Evolutionary conservation across 1,284 basidiomycete species (phyloP), one percentile per base, ranked within the genome.

Genomic region (Trametes sp.): DNA sequence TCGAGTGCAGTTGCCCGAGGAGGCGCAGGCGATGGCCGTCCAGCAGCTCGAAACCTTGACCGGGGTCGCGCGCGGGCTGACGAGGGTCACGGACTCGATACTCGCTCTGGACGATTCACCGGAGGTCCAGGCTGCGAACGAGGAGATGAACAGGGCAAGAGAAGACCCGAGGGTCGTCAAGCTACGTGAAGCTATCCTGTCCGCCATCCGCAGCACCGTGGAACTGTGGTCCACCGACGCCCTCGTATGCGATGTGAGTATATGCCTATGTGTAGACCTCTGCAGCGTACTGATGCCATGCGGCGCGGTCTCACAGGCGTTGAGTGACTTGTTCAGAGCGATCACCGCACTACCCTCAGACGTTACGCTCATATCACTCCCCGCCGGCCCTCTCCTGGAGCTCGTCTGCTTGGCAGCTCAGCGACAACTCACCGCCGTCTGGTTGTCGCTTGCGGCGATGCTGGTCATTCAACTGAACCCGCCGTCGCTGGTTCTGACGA

Each of bases 31-130:
- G 0, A 70, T 86, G 4, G 84, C 84, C 0, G 85, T 92, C 29
- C 80, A 86, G 16, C 90, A 94, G 66, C 82, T 96, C 7, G 88
- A 92, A 69, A 90, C 89, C 0, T 80, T 97, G 19, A 85, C 92
- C 0, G 94, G 94, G 10, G 87, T 94, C 38, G 90, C 93, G 8
- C 92, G 90, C 64, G 95, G 95, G 2, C 82, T 96, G 10, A 94
- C 95, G 0, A 85, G 90, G 10, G 85, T 85, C 0, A 84, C 84
- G 4, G 94, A 95, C 71, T 83, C 87, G 46, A 76, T 90, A 55
- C 80, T 88, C 21, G 84, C 87, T 45, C 82, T 87, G 4, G 88
- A 89, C 53, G 87, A 87, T 38, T 82, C 83, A 23, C 79, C 82
- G 0, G 82, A 80, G 23, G 77, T 80, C 10, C 76, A 82, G 53